These are phyloP conservation scores for Acanthamoeba rhysodes DNA, from an alignment of 208 protist genomes.

Conservation along the genomic window DNA sequence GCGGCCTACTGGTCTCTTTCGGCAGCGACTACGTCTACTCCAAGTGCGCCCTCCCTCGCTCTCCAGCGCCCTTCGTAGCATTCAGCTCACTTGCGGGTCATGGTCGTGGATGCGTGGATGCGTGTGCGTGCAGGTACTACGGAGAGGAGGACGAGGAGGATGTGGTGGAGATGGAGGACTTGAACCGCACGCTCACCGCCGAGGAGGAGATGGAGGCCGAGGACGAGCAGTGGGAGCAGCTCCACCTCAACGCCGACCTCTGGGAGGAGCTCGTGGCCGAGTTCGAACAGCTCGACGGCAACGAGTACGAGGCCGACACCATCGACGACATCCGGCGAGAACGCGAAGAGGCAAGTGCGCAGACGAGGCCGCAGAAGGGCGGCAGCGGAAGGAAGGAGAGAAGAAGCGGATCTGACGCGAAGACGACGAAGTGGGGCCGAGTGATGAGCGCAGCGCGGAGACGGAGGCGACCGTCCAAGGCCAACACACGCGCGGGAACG, in stretches of 20 bases:
- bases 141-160: constrained; percentile 7
- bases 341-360: neutral
- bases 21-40: constrained; percentile 22
- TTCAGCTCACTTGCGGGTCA: too few species aligned
- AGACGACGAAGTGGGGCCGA: neutral
- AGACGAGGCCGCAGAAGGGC: neutral
- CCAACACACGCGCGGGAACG: neutral
- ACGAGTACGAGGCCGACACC: constrained; percentile 23
- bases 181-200: neutral
- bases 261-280: constrained; percentile 37
- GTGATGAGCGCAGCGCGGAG: neutral
- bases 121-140: neutral
- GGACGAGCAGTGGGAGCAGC: constrained; percentile 16
- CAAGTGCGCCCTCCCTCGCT: neutral
- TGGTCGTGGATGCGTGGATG: too few species aligned
- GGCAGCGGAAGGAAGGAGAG: neutral
- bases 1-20: neutral
- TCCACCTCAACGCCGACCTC: constrained; percentile 22
- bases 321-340: neutral
- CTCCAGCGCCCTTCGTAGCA: neutral
- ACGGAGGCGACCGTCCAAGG: neutral
- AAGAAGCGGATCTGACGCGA: neutral
- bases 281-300: constrained; percentile 39
- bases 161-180: neutral
- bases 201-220: neutral